Evolutionary conservation across 306 rosid genomes (phyloP).

Genomic region (Cucurbita pepo): DNA sequence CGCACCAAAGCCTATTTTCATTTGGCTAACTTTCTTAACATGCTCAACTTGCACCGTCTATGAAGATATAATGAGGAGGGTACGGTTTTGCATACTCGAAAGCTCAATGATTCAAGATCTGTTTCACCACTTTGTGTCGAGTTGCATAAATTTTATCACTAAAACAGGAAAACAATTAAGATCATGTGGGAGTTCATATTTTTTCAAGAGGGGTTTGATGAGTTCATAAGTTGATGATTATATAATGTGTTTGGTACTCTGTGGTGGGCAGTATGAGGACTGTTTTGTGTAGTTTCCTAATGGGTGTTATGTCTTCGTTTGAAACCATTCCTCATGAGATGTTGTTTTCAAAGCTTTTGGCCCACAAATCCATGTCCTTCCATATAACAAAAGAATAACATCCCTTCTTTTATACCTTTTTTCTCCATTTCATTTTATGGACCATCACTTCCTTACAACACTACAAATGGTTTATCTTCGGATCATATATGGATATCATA

Average conservation of each 20-base stretch:
- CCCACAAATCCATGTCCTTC: slow-evolving; percentile 2
- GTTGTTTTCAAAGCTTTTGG: not conserved
- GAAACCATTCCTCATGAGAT: not conserved
- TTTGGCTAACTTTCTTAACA: not conserved
- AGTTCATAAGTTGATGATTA: not conserved
- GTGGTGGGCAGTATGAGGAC: not conserved
- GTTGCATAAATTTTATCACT: not conserved
- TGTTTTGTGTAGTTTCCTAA: not conserved
- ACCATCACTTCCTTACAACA: not conserved
- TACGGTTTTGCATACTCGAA: not conserved
- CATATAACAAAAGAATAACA: not conserved
- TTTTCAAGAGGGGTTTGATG: not conserved
- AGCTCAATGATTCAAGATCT: not conserved
- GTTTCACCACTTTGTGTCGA: not conserved
- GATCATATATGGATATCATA: not conserved
- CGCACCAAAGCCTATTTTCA: not conserved
- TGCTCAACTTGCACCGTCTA: not conserved
- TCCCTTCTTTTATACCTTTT: not conserved
- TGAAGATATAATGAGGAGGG: not conserved
- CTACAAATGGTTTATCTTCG: not conserved
- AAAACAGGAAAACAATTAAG: too few species aligned
- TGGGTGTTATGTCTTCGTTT: not conserved
- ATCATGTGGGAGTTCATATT: too few species aligned
- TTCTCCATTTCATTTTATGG: not conserved
- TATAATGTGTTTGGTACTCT: not conserved